A percentile compares a stretch with the other conserved stretches of the same genome.
Conservation (phyloP, 116 monocot genomes). For the Zostera marina region DNA sequence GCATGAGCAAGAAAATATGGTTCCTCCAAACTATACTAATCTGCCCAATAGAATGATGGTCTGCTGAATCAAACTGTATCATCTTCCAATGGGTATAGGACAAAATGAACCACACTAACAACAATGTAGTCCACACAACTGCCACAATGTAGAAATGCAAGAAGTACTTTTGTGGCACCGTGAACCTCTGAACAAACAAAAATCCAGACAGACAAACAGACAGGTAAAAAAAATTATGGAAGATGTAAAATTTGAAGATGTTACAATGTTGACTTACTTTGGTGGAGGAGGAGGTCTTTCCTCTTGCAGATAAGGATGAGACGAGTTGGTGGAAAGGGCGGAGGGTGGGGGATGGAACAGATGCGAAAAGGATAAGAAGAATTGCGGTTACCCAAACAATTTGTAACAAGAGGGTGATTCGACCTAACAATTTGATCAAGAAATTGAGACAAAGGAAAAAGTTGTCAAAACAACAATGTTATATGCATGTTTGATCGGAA, state of each 20-base stretch:
- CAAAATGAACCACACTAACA: conserved; percentile 38
- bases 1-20: conserved; percentile 47
- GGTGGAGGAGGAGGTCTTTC: conserved; percentile 25
- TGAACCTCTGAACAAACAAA: conserved; percentile 50
- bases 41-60: conserved; percentile 8
- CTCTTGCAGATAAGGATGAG: conserved; percentile 18
- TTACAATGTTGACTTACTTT: not conserved
- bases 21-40: conserved; percentile 31
- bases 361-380: conserved; percentile 33
- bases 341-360: conserved; percentile 19
- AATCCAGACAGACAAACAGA: no score
- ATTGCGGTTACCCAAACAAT: conserved; percentile 29
- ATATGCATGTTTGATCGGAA: no score
- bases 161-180: conserved; percentile 69
- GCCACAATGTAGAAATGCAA: conserved; percentile 63
- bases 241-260: no score
- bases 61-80: conserved; percentile 12
- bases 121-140: conserved; percentile 27
- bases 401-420: conserved; percentile 11
- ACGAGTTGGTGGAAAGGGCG: conserved; percentile 15
- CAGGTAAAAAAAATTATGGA: not conserved
- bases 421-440: not conserved
- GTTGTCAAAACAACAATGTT: no score
- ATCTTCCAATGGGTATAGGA: conserved; percentile 39
- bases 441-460: no score